Evolutionary conservation across 345 rosid species (phyloP).

Genomic region (Euphorbia lathyris): DNA sequence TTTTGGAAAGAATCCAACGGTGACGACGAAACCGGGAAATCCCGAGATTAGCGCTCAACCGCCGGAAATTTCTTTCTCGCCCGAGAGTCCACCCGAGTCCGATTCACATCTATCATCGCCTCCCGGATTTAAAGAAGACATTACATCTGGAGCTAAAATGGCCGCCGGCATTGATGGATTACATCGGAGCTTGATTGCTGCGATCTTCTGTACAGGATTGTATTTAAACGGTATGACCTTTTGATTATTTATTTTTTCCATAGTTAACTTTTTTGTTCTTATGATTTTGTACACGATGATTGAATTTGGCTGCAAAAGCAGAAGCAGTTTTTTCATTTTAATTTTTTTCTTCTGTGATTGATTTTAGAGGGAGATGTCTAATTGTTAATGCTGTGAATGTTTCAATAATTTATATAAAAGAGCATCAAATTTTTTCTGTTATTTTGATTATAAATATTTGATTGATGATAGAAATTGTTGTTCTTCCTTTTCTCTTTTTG

Average conservation of each 20-base stretch:
- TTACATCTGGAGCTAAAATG: conserved; percentile 32
- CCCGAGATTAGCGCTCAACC: conserved; percentile 34
- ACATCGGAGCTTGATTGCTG: conserved; percentile 15
- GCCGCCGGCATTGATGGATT: background rate
- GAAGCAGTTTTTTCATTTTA: conserved; percentile 19
- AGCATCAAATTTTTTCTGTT: background rate
- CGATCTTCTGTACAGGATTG: conserved; percentile 57
- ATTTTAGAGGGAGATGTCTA: conserved; percentile 3
- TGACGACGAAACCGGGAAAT: conserved; percentile 34
- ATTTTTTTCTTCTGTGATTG: background rate
- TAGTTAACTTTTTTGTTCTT: conserved; percentile 17
- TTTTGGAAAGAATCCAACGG: conserved; percentile 42
- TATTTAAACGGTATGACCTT: conserved; percentile 46
- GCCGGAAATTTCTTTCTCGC: conserved; percentile 45
- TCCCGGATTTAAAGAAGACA: conserved; percentile 37
- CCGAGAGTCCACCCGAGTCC: conserved; percentile 39
- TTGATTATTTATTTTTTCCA: conserved; percentile 6
- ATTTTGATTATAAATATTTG: background rate
- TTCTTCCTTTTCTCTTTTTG: background rate
- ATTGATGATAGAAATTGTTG: background rate
- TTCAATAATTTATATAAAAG: conserved; percentile 15
- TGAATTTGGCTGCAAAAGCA: conserved; percentile 41
- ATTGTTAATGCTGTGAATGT: conserved; percentile 20
- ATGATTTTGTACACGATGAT: conserved; percentile 29
- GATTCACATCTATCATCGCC: conserved; percentile 45